Percentiles rank a stretch among this genome's conserved stretches.
These are phyloP conservation scores for Amoebophrya sp. DNA, from an alignment of 169 alveolate species.

Conservation along the genomic window DNA sequence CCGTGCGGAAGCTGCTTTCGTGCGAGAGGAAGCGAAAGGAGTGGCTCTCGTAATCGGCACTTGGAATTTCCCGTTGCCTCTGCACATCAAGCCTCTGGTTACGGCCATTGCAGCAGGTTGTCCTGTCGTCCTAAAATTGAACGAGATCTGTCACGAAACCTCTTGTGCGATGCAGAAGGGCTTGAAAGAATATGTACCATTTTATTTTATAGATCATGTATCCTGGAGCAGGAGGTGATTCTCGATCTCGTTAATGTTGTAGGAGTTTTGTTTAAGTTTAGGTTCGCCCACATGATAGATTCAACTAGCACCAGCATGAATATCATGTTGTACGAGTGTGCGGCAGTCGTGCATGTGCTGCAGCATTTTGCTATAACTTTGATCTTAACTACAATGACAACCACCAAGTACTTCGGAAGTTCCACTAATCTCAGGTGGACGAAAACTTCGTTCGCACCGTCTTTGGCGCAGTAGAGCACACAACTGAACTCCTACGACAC, in stretches of 20 bases:
- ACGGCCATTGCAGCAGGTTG: neutral
- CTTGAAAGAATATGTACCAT: neutral
- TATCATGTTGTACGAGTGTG: too few relatives aligned
- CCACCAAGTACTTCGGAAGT: too few relatives aligned
- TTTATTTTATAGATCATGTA: too few relatives aligned
- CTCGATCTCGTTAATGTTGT: too few relatives aligned
- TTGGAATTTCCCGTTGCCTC: conserved; percentile 10
- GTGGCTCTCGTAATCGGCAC: neutral
- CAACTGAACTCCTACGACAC: neutral
- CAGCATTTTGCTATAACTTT: too few relatives aligned
- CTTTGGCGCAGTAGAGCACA: neutral
- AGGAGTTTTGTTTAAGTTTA: too few relatives aligned
- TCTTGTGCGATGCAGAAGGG: neutral
- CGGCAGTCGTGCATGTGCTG: too few relatives aligned
- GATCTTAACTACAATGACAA: too few relatives aligned
- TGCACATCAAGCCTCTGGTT: conserved; percentile 1
- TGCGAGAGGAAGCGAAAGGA: neutral
- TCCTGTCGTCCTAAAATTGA: neutral
- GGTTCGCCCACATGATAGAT: too few relatives aligned
- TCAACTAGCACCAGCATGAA: too few relatives aligned
- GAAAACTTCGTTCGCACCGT: neutral
- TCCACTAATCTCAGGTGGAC: too few relatives aligned
- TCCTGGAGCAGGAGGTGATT: too few relatives aligned
- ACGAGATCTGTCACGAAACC: neutral
- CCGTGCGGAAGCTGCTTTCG: neutral